These are phyloP conservation scores for Pichia terricola DNA, from an alignment of 1,139 yeast species.

Conservation along the genomic window DNA sequence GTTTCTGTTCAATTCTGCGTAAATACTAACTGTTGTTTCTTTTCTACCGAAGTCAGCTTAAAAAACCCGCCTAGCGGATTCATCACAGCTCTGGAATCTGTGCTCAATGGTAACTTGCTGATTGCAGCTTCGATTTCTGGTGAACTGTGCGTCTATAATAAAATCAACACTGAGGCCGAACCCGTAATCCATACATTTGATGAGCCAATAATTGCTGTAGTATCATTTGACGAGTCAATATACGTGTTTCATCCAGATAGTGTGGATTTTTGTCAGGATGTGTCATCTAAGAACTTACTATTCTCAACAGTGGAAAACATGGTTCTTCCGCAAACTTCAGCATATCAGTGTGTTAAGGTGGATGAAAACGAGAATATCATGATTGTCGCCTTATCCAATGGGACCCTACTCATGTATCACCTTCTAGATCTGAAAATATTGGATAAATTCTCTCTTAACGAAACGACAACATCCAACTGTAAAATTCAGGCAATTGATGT, in stretches of 20 bases:
- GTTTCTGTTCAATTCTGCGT: neutral
- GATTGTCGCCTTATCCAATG: constrained; percentile 1
- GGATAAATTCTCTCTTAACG: constrained; percentile 11
- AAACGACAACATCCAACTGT: neutral
- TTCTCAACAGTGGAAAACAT: too few species aligned
- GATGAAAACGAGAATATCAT: constrained; percentile 3
- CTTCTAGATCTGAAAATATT: neutral
- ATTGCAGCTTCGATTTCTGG: constrained; percentile 4
- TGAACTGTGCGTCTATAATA: constrained; percentile 3
- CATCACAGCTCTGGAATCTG: constrained; percentile 3
- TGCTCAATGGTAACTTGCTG: neutral
- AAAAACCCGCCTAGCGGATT: constrained; percentile 2
- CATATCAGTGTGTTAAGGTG: constrained; percentile 1
- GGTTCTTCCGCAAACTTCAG: too few species aligned
- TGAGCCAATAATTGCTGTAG: too few species aligned
- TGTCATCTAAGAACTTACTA: too few species aligned
- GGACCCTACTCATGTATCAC: constrained; percentile 3
- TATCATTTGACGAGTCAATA: too few species aligned
- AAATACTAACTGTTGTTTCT: too few species aligned
- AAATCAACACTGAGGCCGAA: neutral
- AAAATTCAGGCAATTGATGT: constrained; percentile 4
- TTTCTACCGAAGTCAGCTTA: neutral
- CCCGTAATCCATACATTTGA: neutral
- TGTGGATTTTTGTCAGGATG: too few species aligned
- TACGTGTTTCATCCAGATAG: too few species aligned